Base-by-base conservation (phyloP, 352 stramenopile species). In the Peronospora destructor region DNA sequence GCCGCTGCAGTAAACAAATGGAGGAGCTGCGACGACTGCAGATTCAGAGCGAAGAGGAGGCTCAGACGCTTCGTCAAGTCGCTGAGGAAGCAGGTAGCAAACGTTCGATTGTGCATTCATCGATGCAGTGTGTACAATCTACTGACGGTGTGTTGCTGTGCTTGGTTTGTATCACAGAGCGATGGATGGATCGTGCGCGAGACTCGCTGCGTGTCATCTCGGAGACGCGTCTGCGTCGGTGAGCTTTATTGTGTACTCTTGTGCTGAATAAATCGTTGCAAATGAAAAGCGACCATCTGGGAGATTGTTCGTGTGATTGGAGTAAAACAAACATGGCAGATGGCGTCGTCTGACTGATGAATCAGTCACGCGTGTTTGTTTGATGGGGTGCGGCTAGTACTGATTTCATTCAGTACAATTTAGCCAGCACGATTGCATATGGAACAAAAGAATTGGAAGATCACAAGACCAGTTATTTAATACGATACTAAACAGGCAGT, bases 171-270 rank as follows among this genome's bases (percentile, higher is more conserved):
- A 33, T 38, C 25, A 5, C 45, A 88, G 73, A 90, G 49, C 73
- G 71, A 39, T 93, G 82, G 82, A 91, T 87, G 73, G 66, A 89
- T 30, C 77, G 82, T 26, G 75, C 82, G 9, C 79, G 79, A 1
- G 77, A 93, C 46, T 93, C 82, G 10, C 64, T 93, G 7, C 75
- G 77, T 43, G 78, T 93, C 17, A 87, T 93, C 48, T 90, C 77
- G 3, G 79, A 93, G 45, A 87, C 76, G 12, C 62, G 82, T 45
- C 58, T 93, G 54, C 77, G 75, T 45, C 73, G 71, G 25, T 76
- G 45, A 64, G 41, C 17, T 34, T 34, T 34, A 32, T 21, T 21
- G 19, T 21, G 19, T 21, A 21, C 19, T 21, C 19, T 3, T 21
- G 19, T 21, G 1, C 19, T 21, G 19, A 30, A 30, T 30, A 30